Percentiles rank a stretch among this genome's conserved stretches.
Evolutionary conservation across 805 yeast species (phyloP).

Genomic region (Candida manassasensis): DNA sequence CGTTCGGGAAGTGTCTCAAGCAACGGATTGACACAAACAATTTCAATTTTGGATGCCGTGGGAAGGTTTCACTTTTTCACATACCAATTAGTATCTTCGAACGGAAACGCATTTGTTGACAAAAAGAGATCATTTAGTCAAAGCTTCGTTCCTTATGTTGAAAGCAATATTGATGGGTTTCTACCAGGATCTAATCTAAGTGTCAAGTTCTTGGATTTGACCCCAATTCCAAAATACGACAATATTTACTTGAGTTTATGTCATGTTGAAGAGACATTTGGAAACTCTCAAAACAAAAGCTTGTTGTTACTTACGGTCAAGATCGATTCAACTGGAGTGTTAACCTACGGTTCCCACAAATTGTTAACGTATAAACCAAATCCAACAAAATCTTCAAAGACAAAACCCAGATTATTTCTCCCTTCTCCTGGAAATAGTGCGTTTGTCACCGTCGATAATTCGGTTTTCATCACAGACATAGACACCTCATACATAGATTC

Average conservation of each 20-base stretch:
- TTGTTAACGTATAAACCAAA: slow-evolving; percentile 39
- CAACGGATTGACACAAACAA: slow-evolving; percentile 42
- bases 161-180: slow-evolving; percentile 37
- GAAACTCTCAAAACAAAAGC: slow-evolving; percentile 16
- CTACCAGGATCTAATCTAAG: slow-evolving; percentile 42
- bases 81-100: slow-evolving; percentile 24
- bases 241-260: slow-evolving; percentile 42
- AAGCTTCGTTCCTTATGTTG: slow-evolving; percentile 23
- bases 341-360: slow-evolving; percentile 61
- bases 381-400: slow-evolving; percentile 7
- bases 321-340: slow-evolving; percentile 46
- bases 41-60: slow-evolving; percentile 42
- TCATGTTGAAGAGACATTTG: slow-evolving; percentile 14
- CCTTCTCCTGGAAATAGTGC: slow-evolving; percentile 60
- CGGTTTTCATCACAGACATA: slow-evolving; percentile 64
- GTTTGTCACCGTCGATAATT: slow-evolving; percentile 52
- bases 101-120: slow-evolving; percentile 24
- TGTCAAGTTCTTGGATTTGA: slow-evolving; percentile 59
- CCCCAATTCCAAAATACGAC: slow-evolving; percentile 34
- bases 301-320: slow-evolving; percentile 51
- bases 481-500: slow-evolving; percentile 28
- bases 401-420: slow-evolving; percentile 46
- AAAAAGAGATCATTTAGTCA: slow-evolving; percentile 26
- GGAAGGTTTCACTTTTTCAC: slow-evolving; percentile 34
- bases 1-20: slow-evolving; percentile 49